Evolutionary conservation across 345 rosid species (phyloP).

Genomic region (Salix purpurea): DNA sequence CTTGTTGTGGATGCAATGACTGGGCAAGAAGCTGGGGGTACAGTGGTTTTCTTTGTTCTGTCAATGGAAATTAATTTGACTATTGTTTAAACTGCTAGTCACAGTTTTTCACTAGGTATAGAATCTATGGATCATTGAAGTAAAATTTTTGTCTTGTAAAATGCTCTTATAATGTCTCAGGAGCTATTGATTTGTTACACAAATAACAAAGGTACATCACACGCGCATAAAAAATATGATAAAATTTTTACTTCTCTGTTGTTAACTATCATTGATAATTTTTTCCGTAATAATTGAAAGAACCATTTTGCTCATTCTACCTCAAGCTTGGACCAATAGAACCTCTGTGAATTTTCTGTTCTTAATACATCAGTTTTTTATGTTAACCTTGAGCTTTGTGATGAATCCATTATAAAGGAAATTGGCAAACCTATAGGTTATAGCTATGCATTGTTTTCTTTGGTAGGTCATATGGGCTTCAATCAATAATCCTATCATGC

Average conservation of each 20-base stretch:
- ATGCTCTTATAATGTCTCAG: background rate
- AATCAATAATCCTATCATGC: background rate
- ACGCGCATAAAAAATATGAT: background rate
- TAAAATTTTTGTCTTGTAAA: background rate
- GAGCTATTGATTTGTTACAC: background rate
- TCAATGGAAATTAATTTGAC: background rate
- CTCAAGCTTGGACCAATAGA: background rate
- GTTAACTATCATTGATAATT: background rate
- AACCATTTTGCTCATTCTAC: background rate
- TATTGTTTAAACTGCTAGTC: background rate
- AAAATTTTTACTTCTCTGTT: background rate
- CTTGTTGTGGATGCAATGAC: slow-evolving; percentile 99
- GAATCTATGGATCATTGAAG: background rate
- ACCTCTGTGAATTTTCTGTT: background rate
- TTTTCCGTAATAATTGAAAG: background rate
- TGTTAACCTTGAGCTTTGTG: background rate
- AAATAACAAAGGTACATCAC: background rate
- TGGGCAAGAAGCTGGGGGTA: slow-evolving; percentile 99
- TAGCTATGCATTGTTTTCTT: background rate
- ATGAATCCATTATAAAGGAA: background rate
- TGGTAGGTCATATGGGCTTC: background rate
- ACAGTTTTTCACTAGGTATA: background rate
- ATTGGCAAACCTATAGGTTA: background rate
- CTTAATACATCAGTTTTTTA: background rate
- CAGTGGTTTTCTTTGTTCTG: slow-evolving; percentile 3